These are phyloP conservation scores for Brettanomyces nanus DNA, from an alignment of 805 yeast species.

Conservation along the genomic window DNA sequence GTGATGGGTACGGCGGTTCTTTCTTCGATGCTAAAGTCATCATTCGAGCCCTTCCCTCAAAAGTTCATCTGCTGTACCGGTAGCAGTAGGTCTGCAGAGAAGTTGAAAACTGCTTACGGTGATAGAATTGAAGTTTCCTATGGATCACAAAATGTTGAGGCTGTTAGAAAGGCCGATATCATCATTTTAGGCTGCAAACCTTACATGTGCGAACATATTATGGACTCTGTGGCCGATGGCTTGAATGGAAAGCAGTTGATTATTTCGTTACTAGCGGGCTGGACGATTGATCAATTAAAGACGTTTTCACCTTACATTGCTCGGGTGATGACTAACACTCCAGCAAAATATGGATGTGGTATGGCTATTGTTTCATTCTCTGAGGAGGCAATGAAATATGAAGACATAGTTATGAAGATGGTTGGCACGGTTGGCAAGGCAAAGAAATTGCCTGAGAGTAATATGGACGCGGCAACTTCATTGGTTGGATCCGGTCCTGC, in stretches of 20 bases:
- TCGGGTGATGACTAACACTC: slow-evolving; percentile 97
- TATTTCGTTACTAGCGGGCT: slow-evolving; percentile 87
- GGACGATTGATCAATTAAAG: slow-evolving; percentile 67
- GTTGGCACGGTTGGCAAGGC: slow-evolving; percentile 62
- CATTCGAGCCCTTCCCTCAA: slow-evolving; percentile 50
- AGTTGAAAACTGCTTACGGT: slow-evolving; percentile 42
- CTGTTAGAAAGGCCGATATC: slow-evolving; percentile 58
- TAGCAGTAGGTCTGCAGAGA: slow-evolving; percentile 40
- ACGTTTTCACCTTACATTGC: slow-evolving; percentile 53
- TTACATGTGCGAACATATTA: slow-evolving; percentile 53
- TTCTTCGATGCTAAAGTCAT: slow-evolving; percentile 57
- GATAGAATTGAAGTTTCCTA: slow-evolving; percentile 44
- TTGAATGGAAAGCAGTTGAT: slow-evolving; percentile 34
- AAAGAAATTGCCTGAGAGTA: slow-evolving; percentile 70
- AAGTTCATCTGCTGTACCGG: slow-evolving; percentile 74
- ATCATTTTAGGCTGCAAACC: slow-evolving; percentile 88
- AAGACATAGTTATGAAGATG: slow-evolving; percentile 42
- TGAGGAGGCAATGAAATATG: slow-evolving; percentile 34
- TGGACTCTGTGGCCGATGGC: slow-evolving; percentile 39
- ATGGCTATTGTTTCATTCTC: slow-evolving; percentile 89
- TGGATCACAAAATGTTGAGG: slow-evolving; percentile 42
- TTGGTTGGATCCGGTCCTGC: slow-evolving; percentile 97
- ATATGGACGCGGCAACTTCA: slow-evolving; percentile 95
- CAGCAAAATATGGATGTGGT: slow-evolving; percentile 88
- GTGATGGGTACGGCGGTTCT: slow-evolving; percentile 93